A percentile compares a stretch with the other conserved stretches of the same genome.
These are phyloP conservation scores for Gnaphalium uliginosum DNA, from an alignment of 129 eudicot genomes.

Conservation along the genomic window DNA sequence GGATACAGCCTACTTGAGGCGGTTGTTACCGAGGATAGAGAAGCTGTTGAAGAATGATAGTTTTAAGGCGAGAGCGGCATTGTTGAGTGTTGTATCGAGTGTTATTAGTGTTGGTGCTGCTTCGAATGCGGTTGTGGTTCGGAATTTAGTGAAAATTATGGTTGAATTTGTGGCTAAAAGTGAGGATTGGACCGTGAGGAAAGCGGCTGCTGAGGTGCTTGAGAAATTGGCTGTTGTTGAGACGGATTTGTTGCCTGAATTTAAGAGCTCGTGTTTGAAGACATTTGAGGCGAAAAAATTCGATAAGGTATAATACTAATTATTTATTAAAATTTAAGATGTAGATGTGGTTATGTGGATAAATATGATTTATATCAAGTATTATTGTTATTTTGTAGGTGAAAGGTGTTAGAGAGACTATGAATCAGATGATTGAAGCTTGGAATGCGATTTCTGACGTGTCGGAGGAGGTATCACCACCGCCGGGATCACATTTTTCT, in stretches of 20 bases:
- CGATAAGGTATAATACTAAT: constrained; percentile 55
- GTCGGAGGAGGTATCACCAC: constrained; percentile 47
- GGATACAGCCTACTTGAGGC: constrained; percentile 48
- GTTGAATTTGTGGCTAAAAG: constrained; percentile 59
- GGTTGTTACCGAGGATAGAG: constrained; percentile 63
- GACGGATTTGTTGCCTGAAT: constrained; percentile 48
- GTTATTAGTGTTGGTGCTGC: constrained; percentile 55
- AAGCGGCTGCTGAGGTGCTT: constrained; percentile 75
- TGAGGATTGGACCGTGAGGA: constrained; percentile 83
- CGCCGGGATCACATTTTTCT: constrained; percentile 41
- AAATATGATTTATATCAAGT: neutral
- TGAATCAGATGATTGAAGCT: constrained; percentile 70
- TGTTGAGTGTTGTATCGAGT: constrained; percentile 50
- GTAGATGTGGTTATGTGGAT: neutral
- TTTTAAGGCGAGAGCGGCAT: constrained; percentile 76
- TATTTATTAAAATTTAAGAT: neutral
- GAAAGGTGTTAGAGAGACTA: constrained; percentile 75
- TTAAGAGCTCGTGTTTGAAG: constrained; percentile 59
- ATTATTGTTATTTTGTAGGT: constrained; percentile 47
- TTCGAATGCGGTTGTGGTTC: constrained; percentile 36
- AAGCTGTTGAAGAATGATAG: constrained; percentile 58
- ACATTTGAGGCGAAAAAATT: constrained; percentile 68
- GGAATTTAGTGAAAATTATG: constrained; percentile 47
- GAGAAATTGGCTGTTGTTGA: constrained; percentile 61
- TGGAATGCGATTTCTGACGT: constrained; percentile 84